Evolutionary conservation across 2,329 filamentous ascomycete genomes (phyloP).

Genomic region (Metarhizium brunneum): DNA sequence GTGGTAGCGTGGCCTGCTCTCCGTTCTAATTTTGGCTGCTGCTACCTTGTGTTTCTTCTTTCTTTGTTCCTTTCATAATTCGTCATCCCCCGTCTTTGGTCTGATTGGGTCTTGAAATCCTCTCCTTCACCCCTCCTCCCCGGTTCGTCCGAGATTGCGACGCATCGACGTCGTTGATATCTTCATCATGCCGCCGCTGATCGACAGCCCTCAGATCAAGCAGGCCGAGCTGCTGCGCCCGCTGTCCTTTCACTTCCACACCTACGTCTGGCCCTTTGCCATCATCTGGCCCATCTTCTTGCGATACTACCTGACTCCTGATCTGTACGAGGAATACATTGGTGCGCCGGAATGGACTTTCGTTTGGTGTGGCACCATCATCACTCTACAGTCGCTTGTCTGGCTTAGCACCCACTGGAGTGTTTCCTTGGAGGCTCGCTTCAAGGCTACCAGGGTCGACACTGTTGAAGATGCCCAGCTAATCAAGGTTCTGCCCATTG

Average conservation of each 20-base stretch:
- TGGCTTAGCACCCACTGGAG: conserved; percentile 99
- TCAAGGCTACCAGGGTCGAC: conserved; percentile 66
- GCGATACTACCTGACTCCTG: conserved; percentile 71
- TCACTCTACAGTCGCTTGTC: conserved; percentile 76
- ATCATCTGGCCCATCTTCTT: conserved; percentile 90
- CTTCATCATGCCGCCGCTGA: conserved; percentile 61
- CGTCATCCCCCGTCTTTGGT: neutral
- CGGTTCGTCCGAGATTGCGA: conserved; percentile 1
- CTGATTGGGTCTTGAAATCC: neutral
- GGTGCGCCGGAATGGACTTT: conserved; percentile 96
- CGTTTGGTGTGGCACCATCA: conserved; percentile 81
- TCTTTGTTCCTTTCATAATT: neutral
- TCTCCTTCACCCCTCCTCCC: neutral
- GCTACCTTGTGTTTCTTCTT: neutral
- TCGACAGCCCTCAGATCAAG: conserved; percentile 86
- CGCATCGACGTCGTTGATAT: conserved; percentile 1
- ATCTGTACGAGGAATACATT: conserved; percentile 85
- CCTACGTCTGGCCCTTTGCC: conserved; percentile 88
- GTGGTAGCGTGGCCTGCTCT: conserved; percentile 3
- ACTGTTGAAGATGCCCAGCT: conserved; percentile 65
- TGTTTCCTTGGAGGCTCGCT: conserved; percentile 72
- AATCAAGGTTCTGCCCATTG: conserved; percentile 86
- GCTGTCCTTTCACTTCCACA: conserved; percentile 68
- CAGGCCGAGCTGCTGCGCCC: conserved; percentile 82
- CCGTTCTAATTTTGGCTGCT: neutral